phyloP scores from a whole-genome alignment of 768 basidiomycete genomes.

The Cyathus striatus region DNA sequence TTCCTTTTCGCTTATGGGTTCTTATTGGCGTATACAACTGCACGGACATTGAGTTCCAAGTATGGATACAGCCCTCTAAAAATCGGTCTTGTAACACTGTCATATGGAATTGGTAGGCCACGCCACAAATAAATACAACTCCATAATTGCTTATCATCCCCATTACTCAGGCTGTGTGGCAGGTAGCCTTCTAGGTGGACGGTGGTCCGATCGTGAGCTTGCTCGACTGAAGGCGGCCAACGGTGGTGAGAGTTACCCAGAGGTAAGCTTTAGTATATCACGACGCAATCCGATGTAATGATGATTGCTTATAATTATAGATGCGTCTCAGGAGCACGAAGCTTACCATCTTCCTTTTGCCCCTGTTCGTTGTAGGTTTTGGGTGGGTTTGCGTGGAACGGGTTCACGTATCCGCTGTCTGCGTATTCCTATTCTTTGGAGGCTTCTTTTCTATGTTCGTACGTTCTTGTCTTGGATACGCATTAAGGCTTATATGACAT shows the following conservation, averaged over 20 bases:
- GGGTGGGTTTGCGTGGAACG: conserved; percentile 71
- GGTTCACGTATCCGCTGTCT: conserved; percentile 60
- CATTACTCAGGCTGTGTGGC: conserved; percentile 27
- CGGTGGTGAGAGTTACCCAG: conserved; percentile 48
- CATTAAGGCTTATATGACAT: neutral
- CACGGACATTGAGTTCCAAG: conserved; percentile 56
- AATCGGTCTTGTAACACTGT: conserved; percentile 72
- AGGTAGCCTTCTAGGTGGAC: conserved; percentile 40
- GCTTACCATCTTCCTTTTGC: conserved; percentile 51
- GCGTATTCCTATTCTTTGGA: conserved; percentile 64
- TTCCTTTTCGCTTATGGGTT: conserved; percentile 69
- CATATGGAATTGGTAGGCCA: conserved; percentile 61
- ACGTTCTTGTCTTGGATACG: neutral
- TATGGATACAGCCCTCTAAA: conserved; percentile 68
- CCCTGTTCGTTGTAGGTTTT: conserved; percentile 59
- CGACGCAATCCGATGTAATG: no score
- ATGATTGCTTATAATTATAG: no score
- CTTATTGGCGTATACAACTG: conserved; percentile 67
- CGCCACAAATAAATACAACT: no score
- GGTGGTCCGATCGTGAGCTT: conserved; percentile 38
- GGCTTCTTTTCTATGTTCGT: conserved; percentile 75
- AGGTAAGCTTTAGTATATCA: no score
- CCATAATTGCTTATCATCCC: no score
- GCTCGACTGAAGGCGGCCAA: conserved; percentile 31
- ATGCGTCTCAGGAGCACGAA: conserved; percentile 69